Evolutionary conservation across 441 rosid genomes (phyloP).

Genomic region (Jatropha podagrica): DNA sequence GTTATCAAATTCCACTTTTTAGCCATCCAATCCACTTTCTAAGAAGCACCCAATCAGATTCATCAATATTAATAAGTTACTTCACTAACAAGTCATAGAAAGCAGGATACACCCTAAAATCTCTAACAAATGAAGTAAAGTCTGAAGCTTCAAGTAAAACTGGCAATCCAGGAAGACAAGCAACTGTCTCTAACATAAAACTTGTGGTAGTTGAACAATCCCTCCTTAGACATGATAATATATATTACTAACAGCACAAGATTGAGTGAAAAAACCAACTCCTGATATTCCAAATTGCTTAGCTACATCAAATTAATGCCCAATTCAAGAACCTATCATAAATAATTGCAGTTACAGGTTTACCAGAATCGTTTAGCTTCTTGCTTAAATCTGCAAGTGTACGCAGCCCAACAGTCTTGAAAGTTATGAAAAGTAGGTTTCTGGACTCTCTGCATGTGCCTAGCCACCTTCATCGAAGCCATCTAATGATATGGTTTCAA

Average conservation of each 20-base stretch:
- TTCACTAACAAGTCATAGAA: constrained; percentile 29
- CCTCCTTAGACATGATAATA: constrained; percentile 33
- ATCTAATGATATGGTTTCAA: constrained; percentile 19
- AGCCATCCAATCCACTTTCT: constrained; percentile 45
- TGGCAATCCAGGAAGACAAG: constrained; percentile 45
- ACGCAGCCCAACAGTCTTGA: constrained; percentile 4
- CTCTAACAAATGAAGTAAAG: constrained; percentile 34
- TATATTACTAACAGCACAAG: constrained; percentile 30
- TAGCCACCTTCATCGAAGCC: constrained; percentile 24
- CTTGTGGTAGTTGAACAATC: constrained; percentile 23
- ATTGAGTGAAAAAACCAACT: constrained; percentile 36
- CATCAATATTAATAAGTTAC: constrained; percentile 50
- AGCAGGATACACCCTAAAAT: constrained; percentile 35
- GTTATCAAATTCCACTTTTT: constrained; percentile 37
- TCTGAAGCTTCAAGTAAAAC: constrained; percentile 31
- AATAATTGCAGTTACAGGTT: constrained; percentile 9
- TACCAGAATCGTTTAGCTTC: constrained; percentile 1
- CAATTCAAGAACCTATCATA: constrained; percentile 30
- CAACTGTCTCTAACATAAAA: constrained; percentile 8
- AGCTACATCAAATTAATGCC: constrained; percentile 35
- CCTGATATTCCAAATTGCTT: constrained; percentile 25
- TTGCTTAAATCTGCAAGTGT: constrained; percentile 18
- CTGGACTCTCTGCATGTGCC: constrained; percentile 2
- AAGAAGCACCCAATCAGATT: constrained; percentile 45
- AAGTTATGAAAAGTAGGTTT: constrained; percentile 13